Percentiles rank a stretch among this genome's conserved stretches.
Conservation (phyloP, 179 eudicot genomes). For the Nepenthes alata region DNA sequence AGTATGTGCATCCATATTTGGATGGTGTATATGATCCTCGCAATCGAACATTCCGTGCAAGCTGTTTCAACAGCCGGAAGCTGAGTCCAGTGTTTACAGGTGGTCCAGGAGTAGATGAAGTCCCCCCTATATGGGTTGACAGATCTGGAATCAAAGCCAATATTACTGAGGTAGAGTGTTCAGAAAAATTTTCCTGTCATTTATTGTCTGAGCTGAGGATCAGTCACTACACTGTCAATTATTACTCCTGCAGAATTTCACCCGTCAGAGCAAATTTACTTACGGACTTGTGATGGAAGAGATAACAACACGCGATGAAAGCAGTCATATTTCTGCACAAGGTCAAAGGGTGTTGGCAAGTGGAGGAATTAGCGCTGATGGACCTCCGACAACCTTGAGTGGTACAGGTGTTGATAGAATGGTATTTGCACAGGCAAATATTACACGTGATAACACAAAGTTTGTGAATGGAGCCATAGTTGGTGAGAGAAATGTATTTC, state of each 20-base stretch:
- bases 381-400: slow-evolving; percentile 95
- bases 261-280: slow-evolving; percentile 89
- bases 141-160: slow-evolving; percentile 80
- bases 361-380: slow-evolving; percentile 92
- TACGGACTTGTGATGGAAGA: slow-evolving; percentile 97
- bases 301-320: slow-evolving; percentile 83
- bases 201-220: slow-evolving; percentile 1
- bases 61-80: slow-evolving; percentile 89
- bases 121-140: slow-evolving; percentile 97
- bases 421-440: slow-evolving; percentile 89
- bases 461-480: slow-evolving; percentile 90
- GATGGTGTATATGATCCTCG: slow-evolving; percentile 70
- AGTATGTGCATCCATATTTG: slow-evolving; percentile 86
- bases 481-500: slow-evolving; percentile 94
- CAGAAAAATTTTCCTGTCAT: background rate
- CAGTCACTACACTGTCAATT: background rate
- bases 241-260: slow-evolving; percentile 48
- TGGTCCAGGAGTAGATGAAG: slow-evolving; percentile 93
- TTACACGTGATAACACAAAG: slow-evolving; percentile 86
- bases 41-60: slow-evolving; percentile 63
- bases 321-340: slow-evolving; percentile 58
- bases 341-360: slow-evolving; percentile 88
- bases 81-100: slow-evolving; percentile 95
- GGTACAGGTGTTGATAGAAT: slow-evolving; percentile 88
- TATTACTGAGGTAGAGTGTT: slow-evolving; percentile 63